phyloP scores from a whole-genome alignment of 73 alveolate species.

The Paramecium sonneborni region DNA sequence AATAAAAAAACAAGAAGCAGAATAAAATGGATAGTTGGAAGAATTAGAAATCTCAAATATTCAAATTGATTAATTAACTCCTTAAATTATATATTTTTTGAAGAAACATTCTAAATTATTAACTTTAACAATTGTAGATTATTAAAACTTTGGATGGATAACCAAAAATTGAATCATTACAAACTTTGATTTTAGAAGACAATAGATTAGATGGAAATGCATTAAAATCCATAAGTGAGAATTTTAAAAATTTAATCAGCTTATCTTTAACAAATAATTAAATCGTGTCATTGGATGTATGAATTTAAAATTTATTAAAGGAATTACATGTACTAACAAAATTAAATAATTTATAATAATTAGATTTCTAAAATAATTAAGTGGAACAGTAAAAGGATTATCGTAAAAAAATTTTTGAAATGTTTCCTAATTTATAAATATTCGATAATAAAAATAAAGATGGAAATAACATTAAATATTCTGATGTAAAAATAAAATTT shows the following conservation, averaged over 20 bases:
- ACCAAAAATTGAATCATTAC: not conserved
- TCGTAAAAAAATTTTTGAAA: not conserved
- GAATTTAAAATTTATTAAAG: not conserved
- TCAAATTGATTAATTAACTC: not conserved
- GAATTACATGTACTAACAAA: not conserved
- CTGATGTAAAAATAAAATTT: not conserved
- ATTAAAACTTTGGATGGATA: not conserved
- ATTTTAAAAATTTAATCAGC: not conserved
- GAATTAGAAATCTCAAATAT: not conserved
- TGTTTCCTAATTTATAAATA: not conserved
- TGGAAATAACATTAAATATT: not conserved
- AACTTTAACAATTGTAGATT: not conserved
- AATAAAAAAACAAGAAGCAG: not conserved
- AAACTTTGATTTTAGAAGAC: not conserved
- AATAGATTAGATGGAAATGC: not conserved
- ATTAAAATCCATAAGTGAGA: not conserved
- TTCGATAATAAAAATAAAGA: conserved; percentile 31
- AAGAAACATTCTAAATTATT: not conserved
- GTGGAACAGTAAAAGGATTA: not conserved
- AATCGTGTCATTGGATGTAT: not conserved
- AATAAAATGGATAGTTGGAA: not conserved
- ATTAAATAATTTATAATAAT: not conserved
- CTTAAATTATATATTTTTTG: not conserved
- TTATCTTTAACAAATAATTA: not conserved
- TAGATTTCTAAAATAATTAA: conserved; percentile 4